Evolutionary conservation across 1,284 basidiomycete species (phyloP).

Genomic region (Ustilago trichophora): DNA sequence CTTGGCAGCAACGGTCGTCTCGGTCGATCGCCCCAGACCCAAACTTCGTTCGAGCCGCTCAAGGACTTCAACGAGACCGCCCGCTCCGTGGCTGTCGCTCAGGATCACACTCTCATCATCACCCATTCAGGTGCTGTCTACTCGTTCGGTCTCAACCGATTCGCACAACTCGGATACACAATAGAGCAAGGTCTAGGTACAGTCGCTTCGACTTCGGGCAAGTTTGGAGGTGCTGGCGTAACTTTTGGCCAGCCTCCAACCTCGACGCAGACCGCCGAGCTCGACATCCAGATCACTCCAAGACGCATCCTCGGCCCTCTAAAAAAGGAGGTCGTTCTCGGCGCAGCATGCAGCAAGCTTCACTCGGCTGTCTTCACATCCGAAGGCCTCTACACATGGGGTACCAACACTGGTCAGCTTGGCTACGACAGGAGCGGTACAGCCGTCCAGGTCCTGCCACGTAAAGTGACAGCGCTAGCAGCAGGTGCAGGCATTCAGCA

Average conservation of each 20-base stretch:
- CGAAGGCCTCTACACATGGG: constrained; percentile 90
- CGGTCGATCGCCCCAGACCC: constrained; percentile 80
- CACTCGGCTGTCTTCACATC: constrained; percentile 90
- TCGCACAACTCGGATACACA: constrained; percentile 82
- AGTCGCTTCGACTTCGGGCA: constrained; percentile 45
- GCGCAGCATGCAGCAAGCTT: constrained; percentile 85
- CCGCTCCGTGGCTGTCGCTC: constrained; percentile 78
- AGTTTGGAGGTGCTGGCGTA: constrained; percentile 67
- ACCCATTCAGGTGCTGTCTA: constrained; percentile 82
- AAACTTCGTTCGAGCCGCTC: constrained; percentile 76
- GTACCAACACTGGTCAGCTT: constrained; percentile 91
- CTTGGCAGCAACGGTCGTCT: constrained; percentile 68
- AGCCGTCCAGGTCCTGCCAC: constrained; percentile 80
- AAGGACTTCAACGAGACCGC: constrained; percentile 72
- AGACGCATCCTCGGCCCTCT: constrained; percentile 80
- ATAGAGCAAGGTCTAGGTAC: constrained; percentile 72
- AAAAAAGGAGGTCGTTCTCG: constrained; percentile 81
- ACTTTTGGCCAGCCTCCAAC: constrained; percentile 36
- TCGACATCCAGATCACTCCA: constrained; percentile 77
- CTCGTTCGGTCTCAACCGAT: constrained; percentile 84
- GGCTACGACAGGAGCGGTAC: constrained; percentile 74
- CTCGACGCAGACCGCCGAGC: constrained; percentile 26
- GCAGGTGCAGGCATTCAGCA: constrained; percentile 56
- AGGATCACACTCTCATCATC: constrained; percentile 90
- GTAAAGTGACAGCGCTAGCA: constrained; percentile 76